Base-by-base conservation (phyloP, 2,329 filamentous ascomycete genomes). In the Exophiala calicioides region DNA sequence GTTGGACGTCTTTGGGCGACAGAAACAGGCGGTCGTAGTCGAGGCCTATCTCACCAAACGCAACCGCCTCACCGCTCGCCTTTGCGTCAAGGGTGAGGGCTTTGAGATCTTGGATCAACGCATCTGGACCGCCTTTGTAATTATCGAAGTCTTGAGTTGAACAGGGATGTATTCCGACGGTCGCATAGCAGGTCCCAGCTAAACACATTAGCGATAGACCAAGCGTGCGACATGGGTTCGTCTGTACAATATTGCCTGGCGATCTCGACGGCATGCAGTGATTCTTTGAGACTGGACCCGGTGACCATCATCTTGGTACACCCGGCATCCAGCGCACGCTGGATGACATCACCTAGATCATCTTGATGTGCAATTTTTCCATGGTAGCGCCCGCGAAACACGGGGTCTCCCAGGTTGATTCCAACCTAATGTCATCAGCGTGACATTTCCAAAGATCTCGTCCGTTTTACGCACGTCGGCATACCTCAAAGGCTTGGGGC, bases 161-260 rank as follows among this genome's bases (percentile, higher is more conserved):
- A 69, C 93, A 98, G 10, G 93, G 93, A 65, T 98, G 93, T 32
- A 98, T 89, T 55, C 93, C 93, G 7, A 95, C 84, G 1, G 93
- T 98, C 16, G 86, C 84, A 67, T 89, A 98, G 62, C 95, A 89
- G 24, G 82, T 79, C 15, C 85, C 86, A 16, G 89, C 87, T 90
- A 55, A 5, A 21, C 15, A 21, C 7, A 40, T 21, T 32, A 50
- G 48, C 55, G 33, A 52, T 38, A 48, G 15, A 20, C 23, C 18
- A n/a, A 21, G 18, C 3, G 9, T 27, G 1, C 9, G 19, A 6
- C 13, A 7, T 20, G 13, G 15, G 8, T 3, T 8, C 29, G 10
- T 47, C 71, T 82, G 52, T 72, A 91, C 88, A 82, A 63, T 91
- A 84, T 57, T 85, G 76, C 58, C 81, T 75, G 2, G 90, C 83